phyloP scores from a whole-genome alignment of 2,329 filamentous ascomycete species.

The Beauveria sp. region DNA sequence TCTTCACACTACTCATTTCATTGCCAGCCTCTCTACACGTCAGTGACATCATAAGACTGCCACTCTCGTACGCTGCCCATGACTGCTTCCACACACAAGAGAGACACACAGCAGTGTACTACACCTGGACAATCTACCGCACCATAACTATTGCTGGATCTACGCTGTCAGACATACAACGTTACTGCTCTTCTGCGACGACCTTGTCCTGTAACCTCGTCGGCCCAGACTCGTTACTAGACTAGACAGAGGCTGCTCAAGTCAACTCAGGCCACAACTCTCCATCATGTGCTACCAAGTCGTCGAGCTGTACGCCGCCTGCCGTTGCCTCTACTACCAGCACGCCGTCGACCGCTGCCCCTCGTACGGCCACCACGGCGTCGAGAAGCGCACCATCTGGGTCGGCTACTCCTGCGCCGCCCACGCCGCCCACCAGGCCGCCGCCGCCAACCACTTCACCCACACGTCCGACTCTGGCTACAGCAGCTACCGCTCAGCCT shows the following conservation, averaged over 20 bases:
- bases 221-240: background rate
- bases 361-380: slow-evolving; percentile 63
- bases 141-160: background rate
- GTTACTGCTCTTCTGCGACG: background rate
- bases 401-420: slow-evolving; percentile 72
- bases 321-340: slow-evolving; percentile 80
- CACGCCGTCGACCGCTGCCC: slow-evolving; percentile 80
- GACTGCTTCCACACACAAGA: background rate
- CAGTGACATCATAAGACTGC: background rate
- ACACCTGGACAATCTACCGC: background rate
- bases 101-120: background rate
- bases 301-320: slow-evolving; percentile 78
- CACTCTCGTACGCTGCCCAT: background rate
- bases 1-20: background rate
- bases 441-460: slow-evolving; percentile 31
- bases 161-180: background rate
- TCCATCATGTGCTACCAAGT: slow-evolving; percentile 77
- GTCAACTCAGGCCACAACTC: background rate
- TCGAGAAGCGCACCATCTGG: slow-evolving; percentile 69
- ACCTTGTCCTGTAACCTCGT: background rate
- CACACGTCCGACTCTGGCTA: slow-evolving; percentile 52
- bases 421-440: slow-evolving; percentile 37
- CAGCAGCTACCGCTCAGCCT: slow-evolving; percentile 38
- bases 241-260: background rate
- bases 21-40: background rate